Evolutionary conservation across 2,329 filamentous ascomycete genomes (phyloP), one percentile per base, ranked within the genome.

Genomic region (Trichoderma oligosporum): DNA sequence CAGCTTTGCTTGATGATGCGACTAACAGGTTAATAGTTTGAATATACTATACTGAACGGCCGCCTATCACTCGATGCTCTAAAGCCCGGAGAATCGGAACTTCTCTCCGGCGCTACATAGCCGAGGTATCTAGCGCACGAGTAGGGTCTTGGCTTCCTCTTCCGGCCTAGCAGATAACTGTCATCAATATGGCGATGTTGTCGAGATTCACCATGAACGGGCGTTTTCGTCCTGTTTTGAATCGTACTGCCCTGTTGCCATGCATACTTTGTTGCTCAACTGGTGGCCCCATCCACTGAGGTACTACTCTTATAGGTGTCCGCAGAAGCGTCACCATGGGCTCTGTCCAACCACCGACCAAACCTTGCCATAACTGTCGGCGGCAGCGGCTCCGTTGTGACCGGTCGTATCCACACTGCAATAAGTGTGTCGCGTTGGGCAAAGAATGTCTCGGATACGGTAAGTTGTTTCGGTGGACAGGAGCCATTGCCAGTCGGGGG

Each of bases 401-500:
- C 64, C 74, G 76, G 49, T 75, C 78, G 33, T 69, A 77, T 42
- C 79, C 79, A 48, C 73, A 74, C 60, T 82, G 79, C 67, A 74
- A 76, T 63, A 82, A 82, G 70, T 82, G 79, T 60, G 63, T 71
- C 52, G 71, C 72, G 39, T 72, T 75, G 16, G 78, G 78, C 31
- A 71, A 75, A 61, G 77, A 81, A 61, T 82, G 79, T 62, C 73
- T 81, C 33, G 79, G 79, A 31, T 82, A 82, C 60, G 77, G 77
- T 36, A 77, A 78, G 64, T 69, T 82, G 36, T 78, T 81, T 49
- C 71, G 77, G 44, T 82, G 79, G 79, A 80, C 78, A 18, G 73
- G 75, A 12, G 77, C 78, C 52, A 71, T 76, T 29, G 74, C 74
- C 11, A 74, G 71, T 39, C 68, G 74, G 22, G 74, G 74, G 38